These are phyloP conservation scores for Russula compacta DNA, from an alignment of 768 basidiomycete genomes.

Conservation along the genomic window DNA sequence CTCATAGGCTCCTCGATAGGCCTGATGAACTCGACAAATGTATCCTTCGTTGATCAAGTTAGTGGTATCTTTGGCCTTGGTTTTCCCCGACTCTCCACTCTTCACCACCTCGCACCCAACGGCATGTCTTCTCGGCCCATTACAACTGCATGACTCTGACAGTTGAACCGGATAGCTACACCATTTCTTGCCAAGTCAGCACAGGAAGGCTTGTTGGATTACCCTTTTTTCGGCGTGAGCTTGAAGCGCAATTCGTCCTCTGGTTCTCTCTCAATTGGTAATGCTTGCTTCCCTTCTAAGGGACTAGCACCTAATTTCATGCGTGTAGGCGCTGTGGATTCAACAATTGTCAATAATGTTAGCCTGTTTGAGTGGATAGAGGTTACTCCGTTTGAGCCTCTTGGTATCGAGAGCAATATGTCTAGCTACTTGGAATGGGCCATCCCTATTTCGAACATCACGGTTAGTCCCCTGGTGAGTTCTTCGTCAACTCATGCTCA, in stretches of 20 bases:
- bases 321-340: conserved; percentile 63
- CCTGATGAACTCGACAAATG: conserved; percentile 51
- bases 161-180: conserved; percentile 36
- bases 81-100: conserved; percentile 62
- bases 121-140: conserved; percentile 31
- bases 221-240: conserved; percentile 69
- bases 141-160: not conserved
- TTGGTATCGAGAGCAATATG: conserved; percentile 43
- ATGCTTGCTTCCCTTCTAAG: conserved; percentile 7
- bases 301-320: not conserved
- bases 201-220: conserved; percentile 53
- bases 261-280: conserved; percentile 64
- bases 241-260: conserved; percentile 43
- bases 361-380: conserved; percentile 63
- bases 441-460: conserved; percentile 47
- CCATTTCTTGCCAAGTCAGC: conserved; percentile 61
- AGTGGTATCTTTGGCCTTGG: conserved; percentile 73
- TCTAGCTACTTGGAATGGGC: conserved; percentile 75
- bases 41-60: conserved; percentile 50
- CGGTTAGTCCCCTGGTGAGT: conserved; percentile 32
- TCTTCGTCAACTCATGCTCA: not conserved
- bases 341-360: conserved; percentile 51
- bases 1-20: conserved; percentile 32
- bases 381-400: conserved; percentile 64
- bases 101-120: conserved; percentile 37